Evolutionary conservation across 768 basidiomycete species (phyloP).

Genomic region (Mycena belliarum): DNA sequence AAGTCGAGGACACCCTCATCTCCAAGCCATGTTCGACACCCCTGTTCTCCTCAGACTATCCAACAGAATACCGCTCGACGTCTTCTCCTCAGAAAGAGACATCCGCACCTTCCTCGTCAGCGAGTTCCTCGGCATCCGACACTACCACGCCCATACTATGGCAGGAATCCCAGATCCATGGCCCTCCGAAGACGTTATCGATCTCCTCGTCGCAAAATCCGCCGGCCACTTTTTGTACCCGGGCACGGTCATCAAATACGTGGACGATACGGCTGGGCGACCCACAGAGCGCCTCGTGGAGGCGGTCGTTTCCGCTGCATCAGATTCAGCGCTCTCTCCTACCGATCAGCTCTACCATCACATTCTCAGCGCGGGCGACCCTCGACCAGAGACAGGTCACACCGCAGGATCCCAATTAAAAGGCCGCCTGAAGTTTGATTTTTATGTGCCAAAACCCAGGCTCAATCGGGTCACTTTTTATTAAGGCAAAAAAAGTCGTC

Average conservation of each 20-base stretch:
- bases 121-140: constrained; percentile 20
- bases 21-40: constrained; percentile 21
- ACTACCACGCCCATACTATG: constrained; percentile 20
- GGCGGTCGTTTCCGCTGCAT: constrained; percentile 12
- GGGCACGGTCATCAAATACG: constrained; percentile 18
- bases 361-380: constrained; percentile 6
- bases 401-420: too few species aligned
- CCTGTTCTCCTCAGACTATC: constrained; percentile 15
- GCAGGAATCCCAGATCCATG: constrained; percentile 20
- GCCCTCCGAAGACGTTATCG: constrained; percentile 25
- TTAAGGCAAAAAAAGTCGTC: too few species aligned
- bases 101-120: constrained; percentile 23
- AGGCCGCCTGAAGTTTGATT: too few species aligned
- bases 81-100: constrained; percentile 25
- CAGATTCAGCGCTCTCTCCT: neutral
- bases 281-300: constrained; percentile 14
- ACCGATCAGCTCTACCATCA: constrained; percentile 20
- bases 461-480: too few species aligned
- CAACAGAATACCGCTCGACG: constrained; percentile 19
- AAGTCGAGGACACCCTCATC: constrained; percentile 22
- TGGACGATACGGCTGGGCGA: neutral
- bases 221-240: constrained; percentile 21
- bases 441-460: too few species aligned
- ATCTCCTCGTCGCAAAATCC: constrained; percentile 12
- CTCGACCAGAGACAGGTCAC: too few species aligned